Conservation (phyloP, 257 asterid species). For the Coffea eugenioides region DNA sequence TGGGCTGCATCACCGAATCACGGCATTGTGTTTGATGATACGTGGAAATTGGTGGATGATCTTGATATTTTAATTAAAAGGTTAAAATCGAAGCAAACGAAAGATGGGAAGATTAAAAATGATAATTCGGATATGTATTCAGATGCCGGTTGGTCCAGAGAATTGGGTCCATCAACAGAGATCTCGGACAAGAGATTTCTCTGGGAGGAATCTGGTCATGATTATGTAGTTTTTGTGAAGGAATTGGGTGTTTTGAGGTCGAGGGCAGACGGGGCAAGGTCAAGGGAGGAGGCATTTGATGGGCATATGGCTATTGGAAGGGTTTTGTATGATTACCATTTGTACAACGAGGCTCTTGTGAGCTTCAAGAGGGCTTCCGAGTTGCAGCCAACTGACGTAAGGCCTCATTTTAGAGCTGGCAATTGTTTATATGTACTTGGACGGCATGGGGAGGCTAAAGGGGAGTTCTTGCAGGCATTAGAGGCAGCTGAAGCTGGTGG, state of each 20-base stretch:
- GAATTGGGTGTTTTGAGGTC: constrained; percentile 88
- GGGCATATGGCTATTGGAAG: constrained; percentile 98
- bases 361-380: constrained; percentile 96
- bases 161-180: constrained; percentile 76
- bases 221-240: constrained; percentile 70
- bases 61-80: constrained; percentile 71
- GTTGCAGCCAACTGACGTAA: constrained; percentile 84
- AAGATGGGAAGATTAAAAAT: constrained; percentile 78
- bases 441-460: constrained; percentile 69
- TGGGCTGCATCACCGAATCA: constrained; percentile 99
- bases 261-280: constrained; percentile 83
- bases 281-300: constrained; percentile 93
- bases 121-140: constrained; percentile 79
- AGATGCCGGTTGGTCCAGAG: constrained; percentile 96
- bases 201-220: constrained; percentile 83
- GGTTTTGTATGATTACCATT: constrained; percentile 71
- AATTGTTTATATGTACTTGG: constrained; percentile 83
- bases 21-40: constrained; percentile 90
- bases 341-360: constrained; percentile 84
- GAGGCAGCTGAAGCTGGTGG: constrained; percentile 98
- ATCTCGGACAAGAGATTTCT: constrained; percentile 61
- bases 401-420: constrained; percentile 94
- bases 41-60: constrained; percentile 93
- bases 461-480: constrained; percentile 77
- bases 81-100: constrained; percentile 57